Conservation (phyloP, 2,329 filamentous ascomycete genomes). For the Colletotrichum sp. region DNA sequence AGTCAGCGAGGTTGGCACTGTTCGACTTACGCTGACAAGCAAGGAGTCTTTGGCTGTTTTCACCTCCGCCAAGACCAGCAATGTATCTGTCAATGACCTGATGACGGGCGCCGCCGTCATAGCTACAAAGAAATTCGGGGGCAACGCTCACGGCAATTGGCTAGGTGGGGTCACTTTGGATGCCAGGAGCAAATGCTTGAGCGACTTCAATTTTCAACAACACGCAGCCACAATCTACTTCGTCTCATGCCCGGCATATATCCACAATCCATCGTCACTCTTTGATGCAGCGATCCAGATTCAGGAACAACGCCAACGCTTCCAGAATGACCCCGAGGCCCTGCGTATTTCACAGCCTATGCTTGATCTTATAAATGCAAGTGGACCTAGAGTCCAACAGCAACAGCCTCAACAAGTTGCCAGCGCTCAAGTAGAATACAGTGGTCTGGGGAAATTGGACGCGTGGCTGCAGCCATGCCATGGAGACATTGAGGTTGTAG, state of each 20-base stretch:
- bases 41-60: background rate
- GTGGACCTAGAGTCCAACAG: background rate
- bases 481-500: background rate
- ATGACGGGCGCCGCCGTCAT: background rate
- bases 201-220: background rate
- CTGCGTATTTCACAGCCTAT: background rate
- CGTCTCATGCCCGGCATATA: background rate
- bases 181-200: background rate
- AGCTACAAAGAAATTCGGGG: background rate
- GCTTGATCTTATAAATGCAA: background rate
- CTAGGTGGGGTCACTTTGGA: background rate
- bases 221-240: background rate
- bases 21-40: background rate
- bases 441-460: background rate
- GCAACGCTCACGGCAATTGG: background rate
- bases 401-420: background rate
- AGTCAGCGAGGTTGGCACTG: background rate
- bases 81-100: background rate
- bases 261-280: background rate
- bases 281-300: background rate
- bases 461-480: background rate
- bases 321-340: background rate
- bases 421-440: background rate
- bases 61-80: background rate
- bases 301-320: background rate